Conservation (phyloP, 345 rosid genomes). For the Rhizophora mangle region DNA sequence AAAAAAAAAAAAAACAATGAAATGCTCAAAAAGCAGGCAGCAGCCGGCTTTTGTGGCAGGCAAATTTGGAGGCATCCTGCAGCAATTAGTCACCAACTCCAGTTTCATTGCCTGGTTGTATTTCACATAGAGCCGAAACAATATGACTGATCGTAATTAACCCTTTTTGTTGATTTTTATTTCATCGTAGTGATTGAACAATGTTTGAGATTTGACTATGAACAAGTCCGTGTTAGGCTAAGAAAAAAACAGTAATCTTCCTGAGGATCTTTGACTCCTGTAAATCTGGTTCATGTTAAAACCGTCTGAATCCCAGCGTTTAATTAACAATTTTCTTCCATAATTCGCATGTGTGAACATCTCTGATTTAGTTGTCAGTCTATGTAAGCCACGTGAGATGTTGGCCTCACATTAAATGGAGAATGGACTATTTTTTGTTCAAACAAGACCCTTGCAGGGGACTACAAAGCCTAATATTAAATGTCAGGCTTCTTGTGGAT, state of each 20-base stretch:
- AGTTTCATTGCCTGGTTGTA: background rate
- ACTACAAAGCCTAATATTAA: slow-evolving; percentile 24
- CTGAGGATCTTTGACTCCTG: slow-evolving; percentile 39
- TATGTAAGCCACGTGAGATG: slow-evolving; percentile 44
- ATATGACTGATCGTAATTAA: background rate
- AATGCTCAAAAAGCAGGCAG: slow-evolving; percentile 2
- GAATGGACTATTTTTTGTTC: slow-evolving; percentile 29
- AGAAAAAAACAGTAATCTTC: slow-evolving; percentile 14
- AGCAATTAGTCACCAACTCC: slow-evolving; percentile 4
- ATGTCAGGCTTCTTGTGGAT: slow-evolving; percentile 15
- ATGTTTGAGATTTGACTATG: too few relatives aligned
- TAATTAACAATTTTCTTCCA: background rate
- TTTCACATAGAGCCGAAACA: background rate
- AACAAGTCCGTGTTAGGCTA: too few relatives aligned
- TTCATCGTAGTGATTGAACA: background rate
- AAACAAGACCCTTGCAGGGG: slow-evolving; percentile 27
- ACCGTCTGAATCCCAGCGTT: slow-evolving; percentile 23
- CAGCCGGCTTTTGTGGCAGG: slow-evolving; percentile 13
- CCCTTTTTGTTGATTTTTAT: background rate
- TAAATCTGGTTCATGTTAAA: slow-evolving; percentile 14
- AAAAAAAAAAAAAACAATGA: too few relatives aligned
- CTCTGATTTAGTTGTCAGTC: slow-evolving; percentile 31
- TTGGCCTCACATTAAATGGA: slow-evolving; percentile 38
- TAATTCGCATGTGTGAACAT: slow-evolving; percentile 23
- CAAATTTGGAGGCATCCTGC: slow-evolving; percentile 16